Base-by-base conservation (phyloP, 164 flowering plant genomes). In the Dillenia turbinata region DNA sequence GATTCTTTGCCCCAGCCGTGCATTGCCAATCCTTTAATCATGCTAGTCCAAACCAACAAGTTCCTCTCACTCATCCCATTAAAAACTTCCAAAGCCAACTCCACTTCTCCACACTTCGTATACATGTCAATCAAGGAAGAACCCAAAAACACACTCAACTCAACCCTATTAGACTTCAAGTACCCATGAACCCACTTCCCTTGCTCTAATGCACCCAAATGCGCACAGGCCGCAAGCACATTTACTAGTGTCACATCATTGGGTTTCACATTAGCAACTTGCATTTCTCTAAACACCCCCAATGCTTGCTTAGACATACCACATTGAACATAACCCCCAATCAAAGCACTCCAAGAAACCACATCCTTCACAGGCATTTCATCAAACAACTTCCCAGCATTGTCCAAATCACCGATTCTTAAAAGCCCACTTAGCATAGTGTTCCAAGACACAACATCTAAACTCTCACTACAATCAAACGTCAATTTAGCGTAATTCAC, bases 361-460 rank as follows among this genome's bases (percentile, higher is more conserved):
- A 16, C 60, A 66, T 69, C 61, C 60, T 70, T 71, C 59, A 63
- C 71, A 43, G 75, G 73, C 77, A 77, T 77, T 46, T 59, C 73
- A 24, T 73, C 73, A 15, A 73, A 77, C 56, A 68, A 15, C 3
- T 26, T 14, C 55, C 24, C 33, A 8, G 80, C 77, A 6, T 7
- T 26, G 11, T 3, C 17, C 44, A 62, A 57, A 45, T 64, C 53
- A 11, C 80, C 77, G 12, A 55, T 19, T 47, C 68, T 70, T 13
- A 51, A 70, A 55, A 73, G 73, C 8, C 61, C 75, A 53, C 66
- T 59, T 0, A 70, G 57, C 77, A 73, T 65, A 33, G 71, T 52
- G 12, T 73, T 73, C 80, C 80, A 77, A 17, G 77, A 77, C n/a
- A 73, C 75, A 44, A 65, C 66, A 65, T 77, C 80, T 24, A 62